Conservation (phyloP, 768 basidiomycete species). For the Multifurca ochricompacta region DNA sequence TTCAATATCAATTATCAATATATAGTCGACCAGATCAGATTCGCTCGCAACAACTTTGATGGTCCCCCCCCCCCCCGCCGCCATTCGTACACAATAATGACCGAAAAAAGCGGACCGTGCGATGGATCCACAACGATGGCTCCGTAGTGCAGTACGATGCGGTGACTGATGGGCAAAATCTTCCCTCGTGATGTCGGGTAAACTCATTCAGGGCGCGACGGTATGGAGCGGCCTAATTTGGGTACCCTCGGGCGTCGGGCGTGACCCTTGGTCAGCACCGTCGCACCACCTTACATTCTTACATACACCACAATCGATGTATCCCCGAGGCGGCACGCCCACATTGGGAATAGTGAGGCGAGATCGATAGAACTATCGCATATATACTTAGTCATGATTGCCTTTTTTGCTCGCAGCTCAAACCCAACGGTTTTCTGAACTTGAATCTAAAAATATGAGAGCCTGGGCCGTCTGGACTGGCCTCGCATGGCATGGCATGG, state of each 20-base stretch:
- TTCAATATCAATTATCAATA: too few relatives aligned
- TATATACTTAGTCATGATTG: slow-evolving; percentile 4
- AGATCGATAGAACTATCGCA: not conserved
- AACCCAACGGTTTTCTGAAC: not conserved
- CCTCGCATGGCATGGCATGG: too few relatives aligned
- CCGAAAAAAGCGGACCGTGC: slow-evolving; percentile 3
- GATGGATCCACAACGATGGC: slow-evolving; percentile 2
- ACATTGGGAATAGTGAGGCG: not conserved
- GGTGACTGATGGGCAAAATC: not conserved
- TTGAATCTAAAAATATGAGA: slow-evolving; percentile 3
- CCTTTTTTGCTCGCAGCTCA: not conserved
- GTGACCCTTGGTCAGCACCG: not conserved
- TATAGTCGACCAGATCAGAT: too few relatives aligned
- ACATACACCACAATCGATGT: not conserved
- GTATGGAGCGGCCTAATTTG: not conserved
- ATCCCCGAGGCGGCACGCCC: not conserved
- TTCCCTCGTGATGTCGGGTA: slow-evolving; percentile 3
- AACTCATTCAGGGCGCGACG: not conserved
- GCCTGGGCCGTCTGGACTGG: not conserved
- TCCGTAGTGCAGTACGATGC: not conserved
- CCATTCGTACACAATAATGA: not conserved
- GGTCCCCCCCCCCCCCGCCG: too few relatives aligned
- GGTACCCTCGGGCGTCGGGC: not conserved
- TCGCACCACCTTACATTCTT: not conserved
- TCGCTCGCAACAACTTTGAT: too few relatives aligned